phyloP scores from a whole-genome alignment of 2,329 filamentous ascomycete genomes.

The Orbilia quercus region DNA sequence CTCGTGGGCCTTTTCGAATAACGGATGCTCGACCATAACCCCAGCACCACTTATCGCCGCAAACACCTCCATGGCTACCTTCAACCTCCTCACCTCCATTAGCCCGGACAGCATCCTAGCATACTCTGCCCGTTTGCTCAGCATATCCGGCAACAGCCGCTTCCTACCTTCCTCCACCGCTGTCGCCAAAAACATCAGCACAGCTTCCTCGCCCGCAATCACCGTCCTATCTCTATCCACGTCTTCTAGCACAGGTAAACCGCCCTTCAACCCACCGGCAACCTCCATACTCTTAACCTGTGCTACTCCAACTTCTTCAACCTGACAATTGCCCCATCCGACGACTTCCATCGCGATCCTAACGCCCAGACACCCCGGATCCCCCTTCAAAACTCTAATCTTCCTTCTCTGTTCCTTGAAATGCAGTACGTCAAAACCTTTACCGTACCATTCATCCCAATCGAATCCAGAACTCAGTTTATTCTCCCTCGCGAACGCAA shows the following conservation, averaged over 20 bases:
- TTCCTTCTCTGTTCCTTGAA: constrained; percentile 63
- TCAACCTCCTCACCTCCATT: constrained; percentile 52
- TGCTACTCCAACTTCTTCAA: constrained; percentile 36
- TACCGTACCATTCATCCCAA: constrained; percentile 80
- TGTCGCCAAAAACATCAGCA: constrained; percentile 59
- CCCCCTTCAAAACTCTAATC: constrained; percentile 62
- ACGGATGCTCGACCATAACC: constrained; percentile 48
- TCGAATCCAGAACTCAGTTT: constrained; percentile 74
- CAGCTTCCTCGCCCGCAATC: constrained; percentile 57
- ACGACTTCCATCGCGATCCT: constrained; percentile 59
- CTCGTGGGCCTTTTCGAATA: constrained; percentile 52
- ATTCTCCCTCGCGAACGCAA: constrained; percentile 87
- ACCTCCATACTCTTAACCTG: constrained; percentile 42
- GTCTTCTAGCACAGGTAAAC: constrained; percentile 58
- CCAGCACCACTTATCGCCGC: constrained; percentile 15
- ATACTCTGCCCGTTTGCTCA: constrained; percentile 43
- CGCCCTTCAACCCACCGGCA: constrained; percentile 15
- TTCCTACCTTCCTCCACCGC: constrained; percentile 41
- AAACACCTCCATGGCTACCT: constrained; percentile 37
- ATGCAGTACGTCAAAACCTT: constrained; percentile 85
- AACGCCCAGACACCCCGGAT: constrained; percentile 61
- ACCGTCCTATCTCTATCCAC: constrained; percentile 58
- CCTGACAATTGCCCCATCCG: constrained; percentile 31
- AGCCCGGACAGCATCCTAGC: constrained; percentile 35
- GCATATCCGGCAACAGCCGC: constrained; percentile 40